Conservation (phyloP, 2,329 filamentous ascomycete genomes). For the Exutisphaerella laricina region DNA sequence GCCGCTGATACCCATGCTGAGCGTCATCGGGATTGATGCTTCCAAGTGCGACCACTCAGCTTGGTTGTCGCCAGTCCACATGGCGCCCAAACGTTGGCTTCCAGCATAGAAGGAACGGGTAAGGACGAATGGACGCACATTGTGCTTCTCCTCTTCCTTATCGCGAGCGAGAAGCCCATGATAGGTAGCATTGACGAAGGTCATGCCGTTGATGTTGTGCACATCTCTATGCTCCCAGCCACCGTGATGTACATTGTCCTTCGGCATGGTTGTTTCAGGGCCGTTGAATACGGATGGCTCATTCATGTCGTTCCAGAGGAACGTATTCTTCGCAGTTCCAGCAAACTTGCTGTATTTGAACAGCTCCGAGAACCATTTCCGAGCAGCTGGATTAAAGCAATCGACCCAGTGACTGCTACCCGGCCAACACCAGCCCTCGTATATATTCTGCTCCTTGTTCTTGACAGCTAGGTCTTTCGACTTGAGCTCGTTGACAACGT, state of each 20-base stretch:
- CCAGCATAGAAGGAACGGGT: constrained; percentile 91
- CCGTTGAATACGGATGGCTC: constrained; percentile 99
- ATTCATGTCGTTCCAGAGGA: constrained; percentile 99
- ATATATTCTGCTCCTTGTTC: constrained; percentile 83
- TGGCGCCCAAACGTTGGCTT: constrained; percentile 81
- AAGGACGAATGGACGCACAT: constrained; percentile 74
- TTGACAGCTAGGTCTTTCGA: constrained; percentile 76
- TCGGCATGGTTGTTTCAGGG: constrained; percentile 96
- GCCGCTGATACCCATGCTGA: constrained; percentile 86
- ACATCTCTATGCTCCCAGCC: constrained; percentile 96
- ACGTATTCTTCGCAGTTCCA: constrained; percentile 78
- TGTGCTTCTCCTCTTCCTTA: constrained; percentile 62
- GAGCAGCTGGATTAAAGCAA: constrained; percentile 86
- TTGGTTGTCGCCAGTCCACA: constrained; percentile 99
- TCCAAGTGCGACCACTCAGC: constrained; percentile 87
- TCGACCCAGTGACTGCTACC: constrained; percentile 96
- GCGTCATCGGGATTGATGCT: constrained; percentile 85
- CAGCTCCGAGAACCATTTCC: constrained; percentile 83
- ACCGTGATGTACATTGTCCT: constrained; percentile 88
- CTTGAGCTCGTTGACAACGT: constrained; percentile 72
- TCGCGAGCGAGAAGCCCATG: constrained; percentile 78
- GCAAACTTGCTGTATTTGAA: constrained; percentile 88
- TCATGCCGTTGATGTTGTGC: constrained; percentile 93
- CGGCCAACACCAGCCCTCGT: constrained; percentile 98
- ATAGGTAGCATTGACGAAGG: constrained; percentile 90